Evolutionary conservation across 495 filamentous ascomycete species (phyloP).

Genomic region (Corynascus novoguineensis): DNA sequence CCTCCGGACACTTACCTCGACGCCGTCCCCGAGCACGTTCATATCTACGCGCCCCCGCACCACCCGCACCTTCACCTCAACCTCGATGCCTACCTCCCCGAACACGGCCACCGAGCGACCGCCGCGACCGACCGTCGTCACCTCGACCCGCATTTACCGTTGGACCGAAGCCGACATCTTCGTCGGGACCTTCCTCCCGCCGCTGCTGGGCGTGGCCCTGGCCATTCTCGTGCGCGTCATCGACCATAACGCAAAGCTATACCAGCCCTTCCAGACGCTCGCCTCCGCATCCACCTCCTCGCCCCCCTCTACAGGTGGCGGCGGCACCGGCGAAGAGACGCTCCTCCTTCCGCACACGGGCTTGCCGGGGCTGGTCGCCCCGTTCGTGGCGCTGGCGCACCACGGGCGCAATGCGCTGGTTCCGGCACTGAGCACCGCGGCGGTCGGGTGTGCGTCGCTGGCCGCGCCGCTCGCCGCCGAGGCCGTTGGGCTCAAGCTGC

Average conservation of each 20-base stretch:
- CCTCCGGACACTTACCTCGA: constrained; percentile 28
- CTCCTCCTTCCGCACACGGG: constrained; percentile 31
- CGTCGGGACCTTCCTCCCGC: constrained; percentile 33
- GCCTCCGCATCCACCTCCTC: too few species aligned
- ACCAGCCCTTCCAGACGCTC: constrained; percentile 36
- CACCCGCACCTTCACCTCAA: constrained; percentile 24
- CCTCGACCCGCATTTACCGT: constrained; percentile 16
- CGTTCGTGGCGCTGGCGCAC: constrained; percentile 21
- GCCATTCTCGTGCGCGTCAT: constrained; percentile 33
- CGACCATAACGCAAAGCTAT: constrained; percentile 36
- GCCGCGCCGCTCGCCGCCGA: constrained; percentile 33
- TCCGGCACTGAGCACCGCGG: constrained; percentile 29
- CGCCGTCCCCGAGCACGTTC: constrained; percentile 20
- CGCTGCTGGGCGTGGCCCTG: constrained; percentile 26
- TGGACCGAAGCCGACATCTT: constrained; percentile 31
- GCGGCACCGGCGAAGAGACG: constrained; percentile 21
- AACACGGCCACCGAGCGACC: neutral
- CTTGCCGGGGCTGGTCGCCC: constrained; percentile 21
- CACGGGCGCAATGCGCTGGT: constrained; percentile 20
- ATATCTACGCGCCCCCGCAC: constrained; percentile 19
- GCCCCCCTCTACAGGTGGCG: neutral
- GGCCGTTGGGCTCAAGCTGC: constrained; percentile 33
- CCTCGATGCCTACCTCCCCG: constrained; percentile 11
- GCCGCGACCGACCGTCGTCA: constrained; percentile 11
- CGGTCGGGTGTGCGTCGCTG: constrained; percentile 26